Evolutionary conservation across 352 stramenopile species (phyloP).

Genomic region (Elongisporangium anandrum): DNA sequence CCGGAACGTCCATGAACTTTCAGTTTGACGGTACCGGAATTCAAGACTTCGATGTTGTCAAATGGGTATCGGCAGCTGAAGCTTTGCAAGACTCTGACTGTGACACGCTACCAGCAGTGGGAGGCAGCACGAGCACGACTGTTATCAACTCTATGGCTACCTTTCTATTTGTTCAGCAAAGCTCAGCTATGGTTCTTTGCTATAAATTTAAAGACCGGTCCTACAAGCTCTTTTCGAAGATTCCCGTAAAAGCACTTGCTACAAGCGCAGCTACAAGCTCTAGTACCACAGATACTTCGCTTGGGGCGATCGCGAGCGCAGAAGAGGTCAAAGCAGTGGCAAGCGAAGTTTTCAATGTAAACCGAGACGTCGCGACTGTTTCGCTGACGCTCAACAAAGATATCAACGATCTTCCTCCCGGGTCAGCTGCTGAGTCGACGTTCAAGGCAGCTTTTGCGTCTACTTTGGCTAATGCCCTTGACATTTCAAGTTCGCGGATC

Average conservation of each 20-base stretch:
- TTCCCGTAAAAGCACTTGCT: constrained; percentile 17
- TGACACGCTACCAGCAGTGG: constrained; percentile 26
- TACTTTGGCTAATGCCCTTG: constrained; percentile 28
- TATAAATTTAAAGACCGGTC: constrained; percentile 51
- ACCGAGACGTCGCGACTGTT: constrained; percentile 42
- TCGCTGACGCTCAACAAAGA: constrained; percentile 56
- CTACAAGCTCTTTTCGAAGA: constrained; percentile 46
- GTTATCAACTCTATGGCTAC: constrained; percentile 34
- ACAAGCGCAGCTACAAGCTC: background rate
- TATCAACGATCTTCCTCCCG: constrained; percentile 43
- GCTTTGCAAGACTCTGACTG: constrained; percentile 33
- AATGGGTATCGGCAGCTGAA: constrained; percentile 36
- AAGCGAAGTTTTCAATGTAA: constrained; percentile 32
- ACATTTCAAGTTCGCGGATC: constrained; percentile 45
- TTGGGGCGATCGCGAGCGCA: constrained; percentile 5
- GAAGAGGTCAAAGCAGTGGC: constrained; percentile 22
- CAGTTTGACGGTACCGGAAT: constrained; percentile 48
- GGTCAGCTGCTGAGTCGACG: constrained; percentile 34
- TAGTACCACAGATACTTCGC: background rate
- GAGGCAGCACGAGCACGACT: constrained; percentile 23
- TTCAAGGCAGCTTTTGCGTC: constrained; percentile 46
- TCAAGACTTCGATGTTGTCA: constrained; percentile 57
- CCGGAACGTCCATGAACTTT: constrained; percentile 47
- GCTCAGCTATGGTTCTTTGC: constrained; percentile 36
- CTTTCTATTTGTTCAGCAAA: constrained; percentile 43